These are phyloP conservation scores for Fragaria iinumae DNA, from an alignment of 306 rosid genomes.

Conservation along the genomic window DNA sequence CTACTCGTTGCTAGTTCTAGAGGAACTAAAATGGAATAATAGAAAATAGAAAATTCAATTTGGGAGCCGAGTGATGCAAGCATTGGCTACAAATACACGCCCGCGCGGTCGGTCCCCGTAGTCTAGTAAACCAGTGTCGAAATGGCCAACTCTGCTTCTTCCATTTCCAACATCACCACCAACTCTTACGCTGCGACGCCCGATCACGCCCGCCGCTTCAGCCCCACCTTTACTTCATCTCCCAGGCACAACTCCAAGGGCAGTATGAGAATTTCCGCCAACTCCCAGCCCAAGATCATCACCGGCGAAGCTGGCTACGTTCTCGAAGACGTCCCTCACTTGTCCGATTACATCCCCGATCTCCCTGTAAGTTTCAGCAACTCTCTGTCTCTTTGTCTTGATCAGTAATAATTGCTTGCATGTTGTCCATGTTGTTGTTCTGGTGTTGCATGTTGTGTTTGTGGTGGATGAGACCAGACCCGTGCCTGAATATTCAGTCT, in stretches of 20 bases:
- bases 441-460: no score
- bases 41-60: not conserved
- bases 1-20: not conserved
- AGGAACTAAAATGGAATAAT: not conserved
- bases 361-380: constrained; percentile 34
- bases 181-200: constrained; percentile 15
- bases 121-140: not conserved
- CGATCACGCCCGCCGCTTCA: constrained; percentile 15
- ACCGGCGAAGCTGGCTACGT: constrained; percentile 50
- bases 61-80: no score
- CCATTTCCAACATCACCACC: constrained; percentile 13
- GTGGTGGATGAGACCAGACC: not conserved
- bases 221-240: not conserved
- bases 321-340: constrained; percentile 63
- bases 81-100: no score
- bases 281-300: constrained; percentile 32
- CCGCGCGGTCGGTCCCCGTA: not conserved
- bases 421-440: not conserved
- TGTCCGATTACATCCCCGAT: constrained; percentile 47
- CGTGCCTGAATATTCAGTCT: no score
- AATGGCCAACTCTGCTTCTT: constrained; percentile 26
- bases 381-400: not conserved
- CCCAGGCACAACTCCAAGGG: not conserved
- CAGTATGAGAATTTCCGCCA: constrained; percentile 17
- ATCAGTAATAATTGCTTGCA: not conserved